Base-by-base conservation (phyloP, 805 yeast genomes). In the Saccharomyces paradoxus region DNA sequence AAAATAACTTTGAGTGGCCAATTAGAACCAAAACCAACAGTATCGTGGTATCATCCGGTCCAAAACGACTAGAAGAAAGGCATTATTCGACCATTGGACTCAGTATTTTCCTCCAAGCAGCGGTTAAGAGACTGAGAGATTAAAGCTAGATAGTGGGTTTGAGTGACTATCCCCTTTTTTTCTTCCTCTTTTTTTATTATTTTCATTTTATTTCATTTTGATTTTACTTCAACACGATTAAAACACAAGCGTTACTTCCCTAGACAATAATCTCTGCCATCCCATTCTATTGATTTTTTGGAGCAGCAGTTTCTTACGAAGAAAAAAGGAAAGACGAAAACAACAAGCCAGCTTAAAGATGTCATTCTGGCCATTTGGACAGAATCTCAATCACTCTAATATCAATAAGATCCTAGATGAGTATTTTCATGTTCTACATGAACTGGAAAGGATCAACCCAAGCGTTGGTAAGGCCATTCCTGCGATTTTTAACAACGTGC, bases 321-420 rank as follows among this genome's bases (percentile, higher is more conserved):
- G 17, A 24, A 28, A 50, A 31, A 41, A 41, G 30, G 22, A 41
- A 26, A 41, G 13, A 29, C 31, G 13, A 29, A 29, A 10, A 29
- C 31, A 41, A 41, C 30, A 41, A 22, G 26, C 13, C 29, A 8
- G 26, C 2, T 24, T 13, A 32, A 58, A 29, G 27, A 74, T 75
- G 78, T 74, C 79, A 21, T 70, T 71, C 59, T 75, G 79, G 79
- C 77, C 77, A 22, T 74, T 74, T 63, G 77, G 75, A 64, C 74
- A 71, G 60, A 68, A 65, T 57, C 59, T 61, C 32, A 64, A 62
- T 41, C 61, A 66, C 28, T 66, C 75, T 31, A 68, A 72, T 53
- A 68, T 74, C 31, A 71, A 68, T 58, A 69, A 70, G 59, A 67
- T 73, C n/a, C 63, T 77, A 56, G 78, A 73, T 48, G 73, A 71